Conservation (phyloP, 2,329 filamentous ascomycete species). For the Parastagonospora avenae region DNA sequence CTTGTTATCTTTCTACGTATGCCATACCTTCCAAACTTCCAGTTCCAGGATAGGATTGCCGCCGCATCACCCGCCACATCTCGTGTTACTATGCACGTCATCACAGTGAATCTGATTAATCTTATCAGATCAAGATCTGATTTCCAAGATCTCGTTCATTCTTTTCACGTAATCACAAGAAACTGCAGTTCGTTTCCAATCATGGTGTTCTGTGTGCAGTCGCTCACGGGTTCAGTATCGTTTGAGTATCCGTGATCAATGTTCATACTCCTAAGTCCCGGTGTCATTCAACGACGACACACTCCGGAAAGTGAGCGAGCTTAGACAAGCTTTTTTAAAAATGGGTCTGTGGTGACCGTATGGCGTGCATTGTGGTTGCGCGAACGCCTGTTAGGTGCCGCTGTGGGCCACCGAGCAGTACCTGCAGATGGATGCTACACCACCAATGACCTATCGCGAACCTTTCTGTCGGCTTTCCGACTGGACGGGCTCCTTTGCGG, state of each 20-base stretch:
- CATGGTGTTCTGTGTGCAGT: too few species aligned
- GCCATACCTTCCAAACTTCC: neutral
- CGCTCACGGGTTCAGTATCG: too few species aligned
- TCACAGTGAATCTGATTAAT: constrained; percentile 17
- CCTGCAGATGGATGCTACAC: constrained; percentile 1
- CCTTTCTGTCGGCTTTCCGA: neutral
- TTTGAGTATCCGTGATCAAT: too few species aligned
- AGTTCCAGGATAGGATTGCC: neutral
- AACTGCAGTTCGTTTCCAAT: too few species aligned
- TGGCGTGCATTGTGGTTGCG: constrained; percentile 9
- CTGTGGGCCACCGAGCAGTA: constrained; percentile 7
- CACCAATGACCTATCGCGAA: neutral
- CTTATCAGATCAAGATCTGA: constrained; percentile 23
- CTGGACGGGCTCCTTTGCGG: neutral
- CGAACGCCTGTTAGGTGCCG: constrained; percentile 27
- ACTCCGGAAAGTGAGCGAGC: too few species aligned
- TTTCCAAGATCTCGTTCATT: too few species aligned
- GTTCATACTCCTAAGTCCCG: too few species aligned
- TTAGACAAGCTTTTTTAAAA: constrained; percentile 18
- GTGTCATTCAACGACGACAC: too few species aligned
- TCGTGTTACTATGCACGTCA: constrained; percentile 29
- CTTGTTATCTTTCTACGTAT: too few species aligned
- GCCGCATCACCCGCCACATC: constrained; percentile 8
- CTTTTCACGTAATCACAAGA: too few species aligned
- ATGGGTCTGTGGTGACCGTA: constrained; percentile 12